Conservation (phyloP, 352 stramenopile genomes). For the Albugo candida region DNA sequence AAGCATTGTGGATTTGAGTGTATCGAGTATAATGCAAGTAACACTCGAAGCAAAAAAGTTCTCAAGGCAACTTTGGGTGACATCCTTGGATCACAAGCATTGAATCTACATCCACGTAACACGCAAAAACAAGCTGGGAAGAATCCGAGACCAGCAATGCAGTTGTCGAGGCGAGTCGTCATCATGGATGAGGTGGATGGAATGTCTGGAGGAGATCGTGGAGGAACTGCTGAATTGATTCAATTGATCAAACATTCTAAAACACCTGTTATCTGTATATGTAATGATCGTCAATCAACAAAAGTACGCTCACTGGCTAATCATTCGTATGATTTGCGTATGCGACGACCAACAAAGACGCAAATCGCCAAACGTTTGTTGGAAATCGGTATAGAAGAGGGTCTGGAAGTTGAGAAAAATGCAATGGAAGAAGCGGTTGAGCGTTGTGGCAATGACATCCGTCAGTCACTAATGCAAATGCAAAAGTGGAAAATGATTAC, state of each 20-base stretch:
- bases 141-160: constrained; percentile 11
- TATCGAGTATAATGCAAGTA: constrained; percentile 93
- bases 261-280: constrained; percentile 99
- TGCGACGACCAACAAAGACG: constrained; percentile 84
- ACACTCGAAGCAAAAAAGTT: constrained; percentile 95
- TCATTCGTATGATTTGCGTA: constrained; percentile 94
- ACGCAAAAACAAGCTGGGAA: constrained; percentile 15
- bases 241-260: constrained; percentile 97
- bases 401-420: constrained; percentile 88
- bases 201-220: constrained; percentile 93
- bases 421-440: constrained; percentile 92
- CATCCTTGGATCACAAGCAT: constrained; percentile 81
- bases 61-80: constrained; percentile 82
- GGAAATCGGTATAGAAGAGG: constrained; percentile 79
- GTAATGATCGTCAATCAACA: constrained; percentile 94
- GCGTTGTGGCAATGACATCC: constrained; percentile 95
- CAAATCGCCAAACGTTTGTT: constrained; percentile 86
- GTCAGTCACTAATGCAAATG: constrained; percentile 92
- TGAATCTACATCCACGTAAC: constrained; percentile 48
- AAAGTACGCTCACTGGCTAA: constrained; percentile 92
- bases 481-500: constrained; percentile 88
- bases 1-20: constrained; percentile 85
- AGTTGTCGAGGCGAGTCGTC: constrained; percentile 78
- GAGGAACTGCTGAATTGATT: constrained; percentile 96
- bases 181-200: constrained; percentile 99